Evolutionary conservation across 768 basidiomycete species (phyloP).

Genomic region (Antrodiella citrinella): DNA sequence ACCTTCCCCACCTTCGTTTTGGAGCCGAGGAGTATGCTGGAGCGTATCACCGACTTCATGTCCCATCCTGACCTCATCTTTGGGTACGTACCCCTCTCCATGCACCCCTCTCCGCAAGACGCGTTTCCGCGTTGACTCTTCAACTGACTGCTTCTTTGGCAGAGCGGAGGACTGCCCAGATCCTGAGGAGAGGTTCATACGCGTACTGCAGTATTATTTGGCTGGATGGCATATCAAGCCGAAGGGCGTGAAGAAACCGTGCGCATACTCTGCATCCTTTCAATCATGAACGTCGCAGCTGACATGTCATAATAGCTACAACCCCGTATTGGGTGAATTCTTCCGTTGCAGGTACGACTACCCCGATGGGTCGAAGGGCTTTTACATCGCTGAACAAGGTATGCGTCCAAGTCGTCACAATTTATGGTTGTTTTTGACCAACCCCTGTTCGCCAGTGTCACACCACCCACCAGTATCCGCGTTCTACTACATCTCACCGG

Average conservation of each 20-base stretch:
- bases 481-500: conserved; percentile 93
- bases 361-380: conserved; percentile 83
- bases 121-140: conserved; percentile 2
- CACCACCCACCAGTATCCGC: conserved; percentile 93
- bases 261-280: conserved; percentile 29
- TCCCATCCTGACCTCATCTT: conserved; percentile 97
- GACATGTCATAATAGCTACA: conserved; percentile 52
- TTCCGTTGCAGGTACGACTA: conserved; percentile 96
- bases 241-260: conserved; percentile 99
- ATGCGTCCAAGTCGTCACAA: conserved; percentile 6
- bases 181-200: conserved; percentile 85
- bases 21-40: conserved; percentile 94
- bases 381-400: conserved; percentile 97
- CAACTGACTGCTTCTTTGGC: conserved; percentile 10
- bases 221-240: conserved; percentile 99
- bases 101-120: conserved; percentile 1
- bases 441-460: conserved; percentile 54
- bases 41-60: conserved; percentile 99
- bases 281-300: neutral
- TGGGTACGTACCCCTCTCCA: conserved; percentile 47
- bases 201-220: conserved; percentile 89
- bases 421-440: neutral
- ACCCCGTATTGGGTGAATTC: conserved; percentile 95
- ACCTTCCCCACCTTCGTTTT: conserved; percentile 93
- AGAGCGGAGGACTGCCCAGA: conserved; percentile 78